A percentile compares a stretch with the other conserved stretches of the same genome.
Conservation (phyloP, 2,329 filamentous ascomycete genomes). For the Fusarium phyllophilum region DNA sequence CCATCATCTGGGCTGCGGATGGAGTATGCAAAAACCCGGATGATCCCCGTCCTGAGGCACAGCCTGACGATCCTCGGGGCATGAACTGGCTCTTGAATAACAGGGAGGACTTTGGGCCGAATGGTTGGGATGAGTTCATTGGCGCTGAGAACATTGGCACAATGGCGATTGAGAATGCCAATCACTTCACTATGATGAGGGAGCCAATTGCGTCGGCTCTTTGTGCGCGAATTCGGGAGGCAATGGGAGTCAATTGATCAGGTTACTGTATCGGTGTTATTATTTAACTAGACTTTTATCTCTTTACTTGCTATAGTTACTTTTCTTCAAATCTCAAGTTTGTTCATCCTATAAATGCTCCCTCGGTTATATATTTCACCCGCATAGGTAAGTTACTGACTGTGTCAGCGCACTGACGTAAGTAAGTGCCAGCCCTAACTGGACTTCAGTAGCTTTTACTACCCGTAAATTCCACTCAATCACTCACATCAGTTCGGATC, state of each 20-base stretch:
- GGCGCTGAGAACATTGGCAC: background rate
- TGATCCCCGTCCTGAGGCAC: background rate
- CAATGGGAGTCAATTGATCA: background rate
- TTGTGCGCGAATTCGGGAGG: background rate
- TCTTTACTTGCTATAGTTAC: background rate
- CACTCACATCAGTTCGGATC: accelerated
- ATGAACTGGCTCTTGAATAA: conserved; percentile 4
- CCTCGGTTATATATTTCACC: background rate
- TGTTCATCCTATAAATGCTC: background rate
- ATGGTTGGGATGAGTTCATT: background rate
- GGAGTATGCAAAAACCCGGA: background rate
- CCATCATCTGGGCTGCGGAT: background rate
- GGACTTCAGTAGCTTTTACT: background rate
- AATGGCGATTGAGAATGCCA: background rate
- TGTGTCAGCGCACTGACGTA: background rate
- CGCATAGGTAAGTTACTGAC: accelerated
- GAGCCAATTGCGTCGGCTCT: background rate
- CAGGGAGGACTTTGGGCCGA: background rate
- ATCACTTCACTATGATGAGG: background rate
- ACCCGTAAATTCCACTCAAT: accelerated
- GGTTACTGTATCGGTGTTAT: too few relatives aligned
- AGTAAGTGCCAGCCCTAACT: background rate
- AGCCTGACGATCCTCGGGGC: background rate
- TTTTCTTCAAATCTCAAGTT: accelerated
- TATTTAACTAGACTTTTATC: background rate